Evolutionary conservation across 129 eudicot genomes (phyloP).

Genomic region (Escallonia herrerae): DNA sequence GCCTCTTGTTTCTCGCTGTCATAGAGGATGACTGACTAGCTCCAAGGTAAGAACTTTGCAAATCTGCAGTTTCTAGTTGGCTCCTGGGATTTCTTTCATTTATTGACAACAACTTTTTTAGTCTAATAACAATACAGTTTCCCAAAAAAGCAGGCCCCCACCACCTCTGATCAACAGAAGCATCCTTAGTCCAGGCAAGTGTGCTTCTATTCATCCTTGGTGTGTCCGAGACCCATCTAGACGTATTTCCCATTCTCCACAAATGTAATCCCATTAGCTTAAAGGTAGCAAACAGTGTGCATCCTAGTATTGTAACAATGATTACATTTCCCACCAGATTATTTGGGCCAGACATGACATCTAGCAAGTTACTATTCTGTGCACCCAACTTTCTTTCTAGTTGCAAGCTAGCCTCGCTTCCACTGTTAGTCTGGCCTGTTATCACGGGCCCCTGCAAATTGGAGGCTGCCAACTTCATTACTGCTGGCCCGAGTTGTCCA

Average conservation of each 20-base stretch:
- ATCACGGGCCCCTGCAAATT: conserved; percentile 41
- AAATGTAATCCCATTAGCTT: conserved; percentile 39
- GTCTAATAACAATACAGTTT: conserved; percentile 25
- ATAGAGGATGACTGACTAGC: conserved; percentile 30
- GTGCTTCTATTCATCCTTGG: conserved; percentile 34
- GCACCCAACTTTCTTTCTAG: conserved; percentile 68
- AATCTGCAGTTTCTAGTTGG: conserved; percentile 27
- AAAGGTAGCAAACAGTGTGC: conserved; percentile 42
- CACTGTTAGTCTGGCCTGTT: conserved; percentile 33
- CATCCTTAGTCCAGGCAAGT: conserved; percentile 17
- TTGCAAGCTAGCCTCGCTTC: conserved; percentile 44
- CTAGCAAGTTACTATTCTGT: conserved; percentile 41
- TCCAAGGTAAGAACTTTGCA: conserved; percentile 28
- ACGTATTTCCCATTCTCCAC: conserved; percentile 31
- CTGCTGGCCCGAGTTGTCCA: conserved; percentile 59
- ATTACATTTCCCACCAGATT: conserved; percentile 39
- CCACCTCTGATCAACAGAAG: conserved; percentile 21
- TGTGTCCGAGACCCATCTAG: conserved; percentile 28
- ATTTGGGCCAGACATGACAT: conserved; percentile 39
- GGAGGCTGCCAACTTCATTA: conserved; percentile 63
- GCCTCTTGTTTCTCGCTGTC: conserved; percentile 24
- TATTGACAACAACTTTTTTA: conserved; percentile 33
- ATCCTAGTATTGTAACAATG: conserved; percentile 41
- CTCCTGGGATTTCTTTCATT: conserved; percentile 27
- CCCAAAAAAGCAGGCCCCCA: conserved; percentile 34